A percentile compares a stretch with the other conserved stretches of the same genome.
Conservation (phyloP, 1,139 yeast genomes). For the Yamadazyma jaroonii region DNA sequence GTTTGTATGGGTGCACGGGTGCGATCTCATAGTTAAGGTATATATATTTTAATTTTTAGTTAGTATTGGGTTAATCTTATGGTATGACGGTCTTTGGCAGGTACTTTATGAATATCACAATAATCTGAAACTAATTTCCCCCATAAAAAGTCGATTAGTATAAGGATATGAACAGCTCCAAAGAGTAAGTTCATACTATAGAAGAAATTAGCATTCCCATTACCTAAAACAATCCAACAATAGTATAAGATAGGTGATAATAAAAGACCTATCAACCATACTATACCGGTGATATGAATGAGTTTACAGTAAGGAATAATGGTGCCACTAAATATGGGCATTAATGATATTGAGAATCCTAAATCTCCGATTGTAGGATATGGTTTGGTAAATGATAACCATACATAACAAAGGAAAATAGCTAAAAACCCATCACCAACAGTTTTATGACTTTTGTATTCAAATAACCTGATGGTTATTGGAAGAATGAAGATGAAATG, state of each 20-base stretch:
- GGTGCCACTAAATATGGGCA: constrained; percentile 54
- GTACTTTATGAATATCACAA: constrained; percentile 40
- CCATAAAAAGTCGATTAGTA: constrained; percentile 81
- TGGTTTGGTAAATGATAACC: constrained; percentile 73
- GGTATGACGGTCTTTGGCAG: constrained; percentile 15
- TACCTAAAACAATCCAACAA: constrained; percentile 91
- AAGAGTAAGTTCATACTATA: constrained; percentile 89
- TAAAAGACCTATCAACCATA: constrained; percentile 35
- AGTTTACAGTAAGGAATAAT: constrained; percentile 34
- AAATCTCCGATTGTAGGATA: constrained; percentile 89
- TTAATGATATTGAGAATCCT: constrained; percentile 61
- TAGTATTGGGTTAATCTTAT: constrained; percentile 39
- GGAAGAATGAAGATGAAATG: constrained; percentile 70
- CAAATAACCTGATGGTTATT: constrained; percentile 62
- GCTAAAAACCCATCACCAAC: constrained; percentile 62
- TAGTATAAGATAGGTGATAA: constrained; percentile 89
- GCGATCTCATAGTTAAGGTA: not conserved
- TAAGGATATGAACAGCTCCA: constrained; percentile 66
- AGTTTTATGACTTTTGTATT: constrained; percentile 13
- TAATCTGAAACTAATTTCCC: constrained; percentile 72
- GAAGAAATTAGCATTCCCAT: constrained; percentile 94
- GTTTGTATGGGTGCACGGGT: constrained; percentile 5
- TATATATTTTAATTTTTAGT: not conserved
- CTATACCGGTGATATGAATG: constrained; percentile 33
- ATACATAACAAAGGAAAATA: constrained; percentile 56